A percentile compares a stretch with the other conserved stretches of the same genome.
phyloP scores from a whole-genome alignment of 2,329 filamentous ascomycete species.

The Fusarium secorum region DNA sequence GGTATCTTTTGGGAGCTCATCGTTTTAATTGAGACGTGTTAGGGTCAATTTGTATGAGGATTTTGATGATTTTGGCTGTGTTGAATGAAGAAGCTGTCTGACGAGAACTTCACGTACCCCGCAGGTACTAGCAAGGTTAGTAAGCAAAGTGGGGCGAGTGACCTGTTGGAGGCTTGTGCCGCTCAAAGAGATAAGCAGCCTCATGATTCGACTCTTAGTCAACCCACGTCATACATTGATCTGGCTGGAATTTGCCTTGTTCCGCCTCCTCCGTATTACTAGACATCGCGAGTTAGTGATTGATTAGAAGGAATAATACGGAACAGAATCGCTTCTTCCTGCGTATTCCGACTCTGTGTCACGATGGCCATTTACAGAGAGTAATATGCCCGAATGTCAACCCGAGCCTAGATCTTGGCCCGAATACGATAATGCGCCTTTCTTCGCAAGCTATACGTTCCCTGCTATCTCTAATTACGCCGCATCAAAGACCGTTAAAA shows the following conservation, averaged over 20 bases:
- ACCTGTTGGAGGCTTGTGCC: too few relatives aligned
- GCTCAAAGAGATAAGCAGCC: too few relatives aligned
- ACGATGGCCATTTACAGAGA: not conserved
- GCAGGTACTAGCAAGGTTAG: too few relatives aligned
- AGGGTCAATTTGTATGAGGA: too few relatives aligned
- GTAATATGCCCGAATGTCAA: not conserved
- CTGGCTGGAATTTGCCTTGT: not conserved
- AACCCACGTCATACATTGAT: not conserved
- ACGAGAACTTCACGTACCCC: too few relatives aligned
- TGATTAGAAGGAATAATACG: not conserved
- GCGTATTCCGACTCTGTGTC: not conserved
- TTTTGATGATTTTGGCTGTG: too few relatives aligned
- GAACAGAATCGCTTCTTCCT: not conserved
- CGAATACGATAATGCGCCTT: not conserved
- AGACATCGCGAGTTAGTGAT: not conserved
- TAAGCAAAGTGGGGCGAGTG: too few relatives aligned
- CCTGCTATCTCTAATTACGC: too few relatives aligned
- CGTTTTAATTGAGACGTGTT: too few relatives aligned
- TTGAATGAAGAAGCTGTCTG: too few relatives aligned
- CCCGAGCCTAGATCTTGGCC: not conserved
- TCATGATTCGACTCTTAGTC: conserved; percentile 1
- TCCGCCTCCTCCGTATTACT: too few relatives aligned
- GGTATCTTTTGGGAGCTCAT: too few relatives aligned
- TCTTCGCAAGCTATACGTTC: not conserved
- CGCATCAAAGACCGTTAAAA: fast-evolving